Base-by-base conservation (phyloP, 1,139 yeast genomes). In the Geotrichum reessii region DNA sequence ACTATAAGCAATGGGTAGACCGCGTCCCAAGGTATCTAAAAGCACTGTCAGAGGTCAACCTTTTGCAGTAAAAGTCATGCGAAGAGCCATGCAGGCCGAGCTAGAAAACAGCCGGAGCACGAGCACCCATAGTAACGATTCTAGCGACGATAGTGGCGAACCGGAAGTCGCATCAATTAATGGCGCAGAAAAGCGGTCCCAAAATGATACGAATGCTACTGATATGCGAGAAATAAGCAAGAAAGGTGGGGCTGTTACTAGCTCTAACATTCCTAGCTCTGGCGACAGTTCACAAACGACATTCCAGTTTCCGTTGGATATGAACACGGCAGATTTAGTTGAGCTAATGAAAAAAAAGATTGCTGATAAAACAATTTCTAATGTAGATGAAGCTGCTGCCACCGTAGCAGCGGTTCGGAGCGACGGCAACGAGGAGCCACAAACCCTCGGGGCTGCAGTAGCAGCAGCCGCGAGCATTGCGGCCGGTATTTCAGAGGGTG, bases 1-100 rank as follows among this genome's bases (percentile, higher is more conserved):
- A 25, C 28, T 4, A 25, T 25, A 6, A 9, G 21, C 9, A 22
- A 50, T 50, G 55, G 55, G 59, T 27, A 42, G 53, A 21, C 59
- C 59, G 7, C 48, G 56, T 19, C 56, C 53, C 5, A 52, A 52
- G 48, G 58, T 56, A 11, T 42, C 51, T 19, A 56, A 56, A 40
- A 47, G 52, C n/a, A 56, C 55, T 8, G 31, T 31, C 27, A 47
- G 52, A n/a, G 47, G 55, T 31, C 55, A 47, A 52, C 52, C 57
- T 5, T 50, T 55, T 28, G 55, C 58, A 22, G 50, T 47, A 27
- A 56, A 52, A 42, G 53, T 47, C 27, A 55, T 50, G 44, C 44
- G 44, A 17, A 37, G 44, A 37, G 44, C 44, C 21, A 37, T 37
- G 44, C 44, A 37, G 19, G 44, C 44, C n/a, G 44, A 37, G 17